Percentiles rank a stretch among this genome's conserved stretches.
Evolutionary conservation across 257 asterid genomes (phyloP).

Genomic region (Cynanchum wilfordii): DNA sequence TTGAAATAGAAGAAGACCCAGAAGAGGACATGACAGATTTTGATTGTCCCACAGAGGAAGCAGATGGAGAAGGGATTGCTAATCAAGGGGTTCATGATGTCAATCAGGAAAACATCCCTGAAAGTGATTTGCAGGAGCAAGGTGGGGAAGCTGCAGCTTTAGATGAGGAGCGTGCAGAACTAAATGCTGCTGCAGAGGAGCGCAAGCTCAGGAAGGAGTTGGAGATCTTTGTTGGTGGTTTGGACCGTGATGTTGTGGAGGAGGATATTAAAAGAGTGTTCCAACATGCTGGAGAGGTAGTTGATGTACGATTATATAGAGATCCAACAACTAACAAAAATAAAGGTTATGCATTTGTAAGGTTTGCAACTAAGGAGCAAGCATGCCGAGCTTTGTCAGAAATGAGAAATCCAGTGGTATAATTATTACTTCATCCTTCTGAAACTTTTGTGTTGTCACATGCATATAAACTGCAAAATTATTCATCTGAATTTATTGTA

Average conservation of each 20-base stretch:
- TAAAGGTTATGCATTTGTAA: constrained; percentile 62
- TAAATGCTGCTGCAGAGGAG: constrained; percentile 48
- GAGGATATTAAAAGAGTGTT: constrained; percentile 54
- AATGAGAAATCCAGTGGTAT: constrained; percentile 66
- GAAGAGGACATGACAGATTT: constrained; percentile 31
- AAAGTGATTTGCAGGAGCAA: constrained; percentile 31
- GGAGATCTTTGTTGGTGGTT: constrained; percentile 65
- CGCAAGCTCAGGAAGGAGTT: constrained; percentile 52
- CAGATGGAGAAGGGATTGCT: constrained; percentile 40
- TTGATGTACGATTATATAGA: constrained; percentile 50
- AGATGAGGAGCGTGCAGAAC: constrained; percentile 46
- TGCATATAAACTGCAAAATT: background rate
- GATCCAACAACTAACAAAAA: constrained; percentile 53
- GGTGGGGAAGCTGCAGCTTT: constrained; percentile 37
- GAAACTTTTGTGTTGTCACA: background rate
- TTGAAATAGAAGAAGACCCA: constrained; percentile 28
- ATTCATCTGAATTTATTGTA: constrained; percentile 10
- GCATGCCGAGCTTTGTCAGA: constrained; percentile 50
- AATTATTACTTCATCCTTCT: constrained; percentile 13
- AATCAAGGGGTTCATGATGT: constrained; percentile 42
- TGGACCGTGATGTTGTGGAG: constrained; percentile 54
- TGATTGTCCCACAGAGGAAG: constrained; percentile 38
- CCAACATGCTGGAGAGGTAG: constrained; percentile 51
- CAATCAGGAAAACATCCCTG: constrained; percentile 34
- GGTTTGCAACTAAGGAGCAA: constrained; percentile 57